Base-by-base conservation (phyloP, 1,284 basidiomycete genomes). In the Pseudozyma pruni region DNA sequence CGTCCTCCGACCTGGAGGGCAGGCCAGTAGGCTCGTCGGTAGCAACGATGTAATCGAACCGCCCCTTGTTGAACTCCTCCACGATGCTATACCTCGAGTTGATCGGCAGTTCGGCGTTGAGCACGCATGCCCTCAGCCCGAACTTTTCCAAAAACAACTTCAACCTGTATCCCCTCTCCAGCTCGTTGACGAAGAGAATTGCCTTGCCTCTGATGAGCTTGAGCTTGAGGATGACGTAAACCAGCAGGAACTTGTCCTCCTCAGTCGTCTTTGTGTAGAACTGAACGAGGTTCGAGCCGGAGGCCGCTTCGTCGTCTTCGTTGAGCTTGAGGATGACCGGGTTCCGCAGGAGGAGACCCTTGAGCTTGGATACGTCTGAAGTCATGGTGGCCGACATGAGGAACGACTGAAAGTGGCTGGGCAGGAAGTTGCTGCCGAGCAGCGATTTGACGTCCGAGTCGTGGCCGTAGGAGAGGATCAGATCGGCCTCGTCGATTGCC, bases 331-430 rank as follows among this genome's bases (percentile, higher is more conserved):
- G 29, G 85, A 90, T 58, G 74, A 94, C 93, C 4, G 94, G 94
- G 83, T 90, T 92, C 39, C 93, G 87, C 23, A 98, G 84, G 4
- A 91, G 87, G 29, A 98, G 86, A 5, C 93, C 92, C 82, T 96
- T 95, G 55, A 99, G 86, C 64, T 89, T 86, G 77, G 94, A 91
- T 4, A 98, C 92, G 76, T 98, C 96, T 74, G 94, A 91, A 17
- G 93, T 94, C 89, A 99, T 91, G 0, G 96, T 99, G 3, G 96
- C 96, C 80, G 91, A 94, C 93, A 98, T 97, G 44, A 98, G 85
- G 83, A 95, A 95, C 8, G 91, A 92, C 83, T 98, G 96, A 76
- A 91, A 93, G 40, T 95, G 87, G 76, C 90, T 91, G 13, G 95
- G 94, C 7, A 98, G 86, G 32, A 67, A 76, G 48, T 66, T 68